Conservation (phyloP, 1,284 basidiomycete genomes). For the Agaricales sp. region DNA sequence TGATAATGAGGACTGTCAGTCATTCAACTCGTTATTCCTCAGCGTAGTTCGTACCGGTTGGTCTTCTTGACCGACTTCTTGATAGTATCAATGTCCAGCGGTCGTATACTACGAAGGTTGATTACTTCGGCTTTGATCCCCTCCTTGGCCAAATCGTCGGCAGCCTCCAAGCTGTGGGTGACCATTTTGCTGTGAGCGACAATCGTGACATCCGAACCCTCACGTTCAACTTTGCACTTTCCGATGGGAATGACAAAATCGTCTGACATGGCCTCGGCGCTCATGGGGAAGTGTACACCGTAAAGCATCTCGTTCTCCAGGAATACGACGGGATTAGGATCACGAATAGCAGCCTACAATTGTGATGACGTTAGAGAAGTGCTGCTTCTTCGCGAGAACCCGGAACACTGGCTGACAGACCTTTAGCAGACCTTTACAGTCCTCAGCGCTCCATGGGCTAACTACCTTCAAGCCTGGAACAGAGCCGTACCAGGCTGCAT, state of each 20-base stretch:
- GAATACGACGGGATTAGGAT: conserved; percentile 97
- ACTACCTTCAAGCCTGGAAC: conserved; percentile 97
- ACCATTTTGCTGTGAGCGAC: conserved; percentile 98
- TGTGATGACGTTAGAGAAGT: conserved; percentile 6
- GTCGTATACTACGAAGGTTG: conserved; percentile 92
- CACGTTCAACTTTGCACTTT: conserved; percentile 93
- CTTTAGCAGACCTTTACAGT: conserved; percentile 97
- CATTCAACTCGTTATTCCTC: conserved; percentile 1
- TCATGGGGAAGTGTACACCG: conserved; percentile 95
- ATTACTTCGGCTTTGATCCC: conserved; percentile 97
- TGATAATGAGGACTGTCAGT: conserved; percentile 9
- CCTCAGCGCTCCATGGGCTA: conserved; percentile 94
- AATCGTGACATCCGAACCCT: conserved; percentile 89
- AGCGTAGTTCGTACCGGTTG: conserved; percentile 51
- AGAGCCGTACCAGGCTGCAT: conserved; percentile 91
- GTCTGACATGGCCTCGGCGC: conserved; percentile 89
- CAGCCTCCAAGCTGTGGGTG: conserved; percentile 85
- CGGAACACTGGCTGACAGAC: conserved; percentile 26
- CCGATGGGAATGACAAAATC: conserved; percentile 95
- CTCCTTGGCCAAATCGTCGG: conserved; percentile 88
- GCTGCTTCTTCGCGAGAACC: conserved; percentile 1
- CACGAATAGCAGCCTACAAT: conserved; percentile 83
- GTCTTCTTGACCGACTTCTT: conserved; percentile 97
- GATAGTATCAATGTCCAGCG: conserved; percentile 96
- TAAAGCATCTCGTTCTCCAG: conserved; percentile 99